Evolutionary conservation across 768 basidiomycete genomes (phyloP), one percentile per base, ranked within the genome.

Genomic region (Mycena epipterygia): DNA sequence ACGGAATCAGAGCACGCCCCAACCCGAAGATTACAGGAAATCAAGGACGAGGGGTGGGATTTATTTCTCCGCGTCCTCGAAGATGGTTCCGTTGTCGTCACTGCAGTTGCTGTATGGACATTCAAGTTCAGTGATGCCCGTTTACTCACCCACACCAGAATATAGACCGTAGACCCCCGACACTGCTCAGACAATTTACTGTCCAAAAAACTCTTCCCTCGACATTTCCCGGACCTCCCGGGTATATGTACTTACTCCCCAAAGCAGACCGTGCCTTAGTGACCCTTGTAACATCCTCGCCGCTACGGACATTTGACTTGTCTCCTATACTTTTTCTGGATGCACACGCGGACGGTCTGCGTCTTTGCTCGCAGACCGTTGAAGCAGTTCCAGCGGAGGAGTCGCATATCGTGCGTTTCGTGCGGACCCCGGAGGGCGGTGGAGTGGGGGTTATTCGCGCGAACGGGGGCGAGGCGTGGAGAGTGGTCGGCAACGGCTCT

Each of bases 81-180:
- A 12, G 93, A 95, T 80, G 91, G 94, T 11, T 92, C 93, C n/a
- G 77, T 94, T 19, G 82, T 93, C 12, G 81, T 95, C 52, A 90
- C 88, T 48, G 93, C 92, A 13, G 85, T 96, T 41, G 89, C 90
- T 65, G 94, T 94, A 79, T 78, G 93, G 82, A 25, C n/a, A 1
- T 48, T 51, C n/a, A 37, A 55, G 56, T 17, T 30, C 30, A 13
- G 44, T 71, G 8, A 58, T 32, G 52, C 41, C 37, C n/a, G 2
- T 39, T 52, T 32, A 32, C 63, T 68, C 6, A 67, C 35, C 29
- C 17, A 35, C 29, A 49, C 35, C 72, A 97, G 96, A 95, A 97
- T 80, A 90, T 98, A 73, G 96, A 97, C 76, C 87, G 93, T 19
- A 89, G 92, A 73, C 96, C 96, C 9, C 96, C 96, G 12, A 95